These are phyloP conservation scores for Salinomyces thailandicus DNA, from an alignment of 2,329 filamentous ascomycete genomes.

Conservation along the genomic window DNA sequence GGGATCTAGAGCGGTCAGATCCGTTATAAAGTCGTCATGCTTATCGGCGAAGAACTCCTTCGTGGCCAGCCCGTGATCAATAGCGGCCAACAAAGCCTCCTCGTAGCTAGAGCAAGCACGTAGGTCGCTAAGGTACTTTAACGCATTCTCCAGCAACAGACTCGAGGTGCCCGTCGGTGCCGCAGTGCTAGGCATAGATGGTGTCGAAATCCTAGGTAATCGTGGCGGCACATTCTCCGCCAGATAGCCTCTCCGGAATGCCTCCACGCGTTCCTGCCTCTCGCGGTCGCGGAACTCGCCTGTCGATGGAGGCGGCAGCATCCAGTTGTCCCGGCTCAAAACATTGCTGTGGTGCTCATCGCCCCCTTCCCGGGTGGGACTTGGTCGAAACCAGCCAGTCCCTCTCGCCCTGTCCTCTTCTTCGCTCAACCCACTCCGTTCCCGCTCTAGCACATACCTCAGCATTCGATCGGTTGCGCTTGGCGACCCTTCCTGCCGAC, in stretches of 20 bases:
- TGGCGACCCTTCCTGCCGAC: slow-evolving; percentile 22
- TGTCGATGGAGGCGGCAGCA: slow-evolving; percentile 11
- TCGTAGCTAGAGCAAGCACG: slow-evolving; percentile 44
- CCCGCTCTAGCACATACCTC: slow-evolving; percentile 32
- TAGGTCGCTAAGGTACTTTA: slow-evolving; percentile 51
- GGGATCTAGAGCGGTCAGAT: slow-evolving; percentile 41
- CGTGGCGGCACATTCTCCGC: slow-evolving; percentile 23
- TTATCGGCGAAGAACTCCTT: slow-evolving; percentile 44
- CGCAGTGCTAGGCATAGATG: slow-evolving; percentile 7
- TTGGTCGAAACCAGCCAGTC: slow-evolving; percentile 22
- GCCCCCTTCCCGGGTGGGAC: slow-evolving; percentile 6
- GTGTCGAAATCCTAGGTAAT: slow-evolving; percentile 20
- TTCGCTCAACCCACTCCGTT: slow-evolving; percentile 24
- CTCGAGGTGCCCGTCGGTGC: slow-evolving; percentile 5
- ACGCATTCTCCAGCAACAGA: slow-evolving; percentile 44
- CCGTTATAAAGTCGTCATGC: slow-evolving; percentile 48
- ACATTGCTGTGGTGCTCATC: slow-evolving; percentile 11
- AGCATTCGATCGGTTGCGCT: slow-evolving; percentile 29
- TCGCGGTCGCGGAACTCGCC: slow-evolving; percentile 12
- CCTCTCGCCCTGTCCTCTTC: slow-evolving; percentile 26
- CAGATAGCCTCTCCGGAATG: slow-evolving; percentile 25
- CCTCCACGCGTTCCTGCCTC: slow-evolving; percentile 22
- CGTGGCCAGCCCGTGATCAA: slow-evolving; percentile 42
- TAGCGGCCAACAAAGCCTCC: slow-evolving; percentile 44
- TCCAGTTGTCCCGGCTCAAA: slow-evolving; percentile 14